Percentiles rank a stretch among this genome's conserved stretches.
Conservation (phyloP, 2,329 filamentous ascomycete species). For the Chrysosporium keratinophilum region DNA sequence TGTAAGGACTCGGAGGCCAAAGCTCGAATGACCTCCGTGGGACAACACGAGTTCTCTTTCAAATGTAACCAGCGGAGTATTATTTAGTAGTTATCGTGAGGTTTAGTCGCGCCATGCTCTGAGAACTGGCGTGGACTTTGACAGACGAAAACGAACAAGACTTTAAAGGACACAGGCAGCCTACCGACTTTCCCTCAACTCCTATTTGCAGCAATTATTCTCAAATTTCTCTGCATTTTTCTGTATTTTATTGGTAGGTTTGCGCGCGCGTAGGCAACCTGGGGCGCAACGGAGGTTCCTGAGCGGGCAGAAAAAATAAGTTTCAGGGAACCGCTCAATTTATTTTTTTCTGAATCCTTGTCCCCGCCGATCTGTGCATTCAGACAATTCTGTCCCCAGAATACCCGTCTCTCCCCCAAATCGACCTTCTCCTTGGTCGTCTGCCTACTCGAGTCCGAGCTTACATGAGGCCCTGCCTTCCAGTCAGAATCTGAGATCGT, state of each 20-base stretch:
- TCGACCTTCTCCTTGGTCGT: slow-evolving; percentile 5
- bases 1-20: not conserved
- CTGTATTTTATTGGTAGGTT: not conserved
- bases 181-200: not conserved
- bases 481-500: not conserved
- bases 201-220: slow-evolving; percentile 1
- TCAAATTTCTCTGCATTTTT: not conserved
- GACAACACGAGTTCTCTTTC: not conserved
- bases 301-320: slow-evolving; percentile 8
- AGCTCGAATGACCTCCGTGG: not conserved
- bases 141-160: not conserved
- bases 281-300: slow-evolving; percentile 1
- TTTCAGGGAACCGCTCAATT: slow-evolving; percentile 10
- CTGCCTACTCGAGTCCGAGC: slow-evolving; percentile 1
- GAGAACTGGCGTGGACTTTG: not conserved
- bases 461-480: slow-evolving; percentile 7
- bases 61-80: not conserved
- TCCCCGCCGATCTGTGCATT: slow-evolving; percentile 15
- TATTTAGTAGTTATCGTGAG: not conserved
- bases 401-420: not conserved
- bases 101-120: not conserved
- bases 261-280: not conserved
- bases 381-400: slow-evolving; percentile 9
- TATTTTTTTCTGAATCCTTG: slow-evolving; percentile 13
- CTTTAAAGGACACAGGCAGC: not conserved